A percentile compares a stretch with the other conserved stretches of the same genome.
Conservation (phyloP, 352 stramenopile species). For the Pythium plurisporium region DNA sequence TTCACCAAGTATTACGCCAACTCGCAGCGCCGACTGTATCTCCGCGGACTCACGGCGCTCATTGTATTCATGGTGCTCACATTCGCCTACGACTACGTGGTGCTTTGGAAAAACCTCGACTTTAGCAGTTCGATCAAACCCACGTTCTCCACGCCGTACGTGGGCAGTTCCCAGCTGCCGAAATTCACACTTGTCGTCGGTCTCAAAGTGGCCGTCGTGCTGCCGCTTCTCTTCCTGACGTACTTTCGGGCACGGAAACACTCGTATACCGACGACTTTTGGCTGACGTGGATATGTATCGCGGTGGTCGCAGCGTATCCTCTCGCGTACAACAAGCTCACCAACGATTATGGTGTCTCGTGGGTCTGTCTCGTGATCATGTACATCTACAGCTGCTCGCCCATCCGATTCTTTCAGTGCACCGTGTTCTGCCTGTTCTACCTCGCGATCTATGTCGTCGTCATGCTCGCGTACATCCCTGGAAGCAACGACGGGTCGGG, state of each 20-base stretch:
- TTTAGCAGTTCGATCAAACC: conserved; percentile 36
- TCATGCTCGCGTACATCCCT: conserved; percentile 66
- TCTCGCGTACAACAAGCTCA: conserved; percentile 81
- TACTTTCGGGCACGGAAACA: conserved; percentile 65
- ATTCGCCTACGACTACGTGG: conserved; percentile 71
- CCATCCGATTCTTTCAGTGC: conserved; percentile 77
- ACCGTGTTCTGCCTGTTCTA: conserved; percentile 65
- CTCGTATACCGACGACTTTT: conserved; percentile 52
- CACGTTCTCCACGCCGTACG: conserved; percentile 23
- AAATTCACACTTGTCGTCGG: conserved; percentile 68
- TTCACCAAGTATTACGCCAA: conserved; percentile 80
- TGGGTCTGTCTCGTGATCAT: conserved; percentile 82
- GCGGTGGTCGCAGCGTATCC: conserved; percentile 56
- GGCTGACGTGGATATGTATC: conserved; percentile 71
- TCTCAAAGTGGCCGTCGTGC: conserved; percentile 56
- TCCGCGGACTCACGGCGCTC: conserved; percentile 49
- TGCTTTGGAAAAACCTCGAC: conserved; percentile 49
- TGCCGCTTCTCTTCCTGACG: conserved; percentile 57
- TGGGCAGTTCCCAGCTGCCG: conserved; percentile 34
- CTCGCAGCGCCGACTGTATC: conserved; percentile 55
- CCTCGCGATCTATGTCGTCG: conserved; percentile 60
- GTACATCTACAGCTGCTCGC: conserved; percentile 82
- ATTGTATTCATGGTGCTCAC: conserved; percentile 69
- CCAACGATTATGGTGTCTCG: conserved; percentile 74
- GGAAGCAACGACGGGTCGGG: conserved; percentile 28